Conservation (phyloP, 2,329 filamentous ascomycete genomes). For the Samsoniella hepiali region DNA sequence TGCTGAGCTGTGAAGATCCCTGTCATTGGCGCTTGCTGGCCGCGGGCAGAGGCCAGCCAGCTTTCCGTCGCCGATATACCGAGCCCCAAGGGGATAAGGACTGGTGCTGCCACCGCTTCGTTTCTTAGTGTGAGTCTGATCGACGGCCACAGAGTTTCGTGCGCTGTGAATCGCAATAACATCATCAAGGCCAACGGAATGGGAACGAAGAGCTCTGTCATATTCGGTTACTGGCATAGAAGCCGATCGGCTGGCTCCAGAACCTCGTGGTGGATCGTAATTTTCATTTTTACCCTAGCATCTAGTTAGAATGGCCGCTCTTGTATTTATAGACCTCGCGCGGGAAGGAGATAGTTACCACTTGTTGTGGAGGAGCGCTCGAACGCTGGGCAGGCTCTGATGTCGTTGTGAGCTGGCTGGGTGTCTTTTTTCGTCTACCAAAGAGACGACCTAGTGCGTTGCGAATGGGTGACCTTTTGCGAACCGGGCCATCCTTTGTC, state of each 20-base stretch:
- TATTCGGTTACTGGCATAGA: conserved; percentile 60
- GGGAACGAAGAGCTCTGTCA: conserved; percentile 58
- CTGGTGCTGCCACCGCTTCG: conserved; percentile 24
- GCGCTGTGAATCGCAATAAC: conserved; percentile 51
- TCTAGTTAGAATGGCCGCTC: not conserved
- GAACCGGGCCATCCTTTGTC: conserved; percentile 36
- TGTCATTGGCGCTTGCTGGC: conserved; percentile 58
- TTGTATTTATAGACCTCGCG: not conserved
- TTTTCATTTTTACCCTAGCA: not conserved
- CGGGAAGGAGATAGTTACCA: conserved; percentile 20
- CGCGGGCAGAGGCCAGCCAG: conserved; percentile 57
- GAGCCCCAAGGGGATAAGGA: conserved; percentile 20
- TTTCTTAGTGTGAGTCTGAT: conserved; percentile 37
- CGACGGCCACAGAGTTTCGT: conserved; percentile 51
- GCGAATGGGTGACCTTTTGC: conserved; percentile 58
- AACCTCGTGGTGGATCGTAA: not conserved
- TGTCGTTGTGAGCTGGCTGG: conserved; percentile 24
- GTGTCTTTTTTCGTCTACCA: conserved; percentile 52
- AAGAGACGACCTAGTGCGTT: conserved; percentile 57
- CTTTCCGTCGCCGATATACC: conserved; percentile 36
- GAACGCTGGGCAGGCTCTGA: conserved; percentile 8
- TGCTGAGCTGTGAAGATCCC: conserved; percentile 31
- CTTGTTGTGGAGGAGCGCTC: conserved; percentile 2
- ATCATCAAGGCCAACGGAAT: conserved; percentile 57
- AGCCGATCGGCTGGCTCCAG: conserved; percentile 46